A percentile compares a stretch with the other conserved stretches of the same genome.
These are phyloP conservation scores for Mrakia hoshinonis DNA, from an alignment of 768 basidiomycete species.

Conservation along the genomic window DNA sequence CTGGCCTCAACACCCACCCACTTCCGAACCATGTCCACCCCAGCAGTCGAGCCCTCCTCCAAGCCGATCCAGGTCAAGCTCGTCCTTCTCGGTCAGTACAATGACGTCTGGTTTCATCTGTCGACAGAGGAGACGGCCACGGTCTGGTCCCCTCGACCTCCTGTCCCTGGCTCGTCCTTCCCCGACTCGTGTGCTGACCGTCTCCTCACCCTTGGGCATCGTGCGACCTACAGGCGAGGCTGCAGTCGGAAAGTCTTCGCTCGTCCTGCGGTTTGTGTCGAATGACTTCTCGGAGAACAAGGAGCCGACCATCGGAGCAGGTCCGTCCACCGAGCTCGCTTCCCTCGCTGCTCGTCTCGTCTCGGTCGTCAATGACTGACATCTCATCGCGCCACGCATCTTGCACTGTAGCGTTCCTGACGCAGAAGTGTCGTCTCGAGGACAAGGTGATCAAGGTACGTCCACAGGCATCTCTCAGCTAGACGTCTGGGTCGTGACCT, in stretches of 20 bases:
- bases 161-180: too few relatives aligned
- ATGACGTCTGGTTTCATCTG: background rate
- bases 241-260: slow-evolving; percentile 97
- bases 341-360: background rate
- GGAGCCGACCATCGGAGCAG: slow-evolving; percentile 95
- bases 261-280: slow-evolving; percentile 92
- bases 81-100: slow-evolving; percentile 72
- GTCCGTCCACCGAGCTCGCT: slow-evolving; percentile 16
- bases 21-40: slow-evolving; percentile 8
- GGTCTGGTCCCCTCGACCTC: too few relatives aligned
- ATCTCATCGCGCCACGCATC: too few relatives aligned
- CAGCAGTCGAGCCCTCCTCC: slow-evolving; percentile 20
- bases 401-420: slow-evolving; percentile 54
- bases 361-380: too few relatives aligned
- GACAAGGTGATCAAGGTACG: slow-evolving; percentile 50
- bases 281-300: slow-evolving; percentile 99
- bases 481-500: background rate
- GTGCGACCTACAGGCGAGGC: slow-evolving; percentile 67
- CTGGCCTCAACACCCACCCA: background rate
- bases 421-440: slow-evolving; percentile 67
- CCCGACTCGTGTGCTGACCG: background rate
- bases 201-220: too few relatives aligned
- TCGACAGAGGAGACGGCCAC: background rate
- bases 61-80: slow-evolving; percentile 97
- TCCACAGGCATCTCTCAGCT: background rate